Evolutionary conservation across 306 rosid genomes (phyloP), one percentile per base, ranked within the genome.

Genomic region (Acacia melanoxylon): DNA sequence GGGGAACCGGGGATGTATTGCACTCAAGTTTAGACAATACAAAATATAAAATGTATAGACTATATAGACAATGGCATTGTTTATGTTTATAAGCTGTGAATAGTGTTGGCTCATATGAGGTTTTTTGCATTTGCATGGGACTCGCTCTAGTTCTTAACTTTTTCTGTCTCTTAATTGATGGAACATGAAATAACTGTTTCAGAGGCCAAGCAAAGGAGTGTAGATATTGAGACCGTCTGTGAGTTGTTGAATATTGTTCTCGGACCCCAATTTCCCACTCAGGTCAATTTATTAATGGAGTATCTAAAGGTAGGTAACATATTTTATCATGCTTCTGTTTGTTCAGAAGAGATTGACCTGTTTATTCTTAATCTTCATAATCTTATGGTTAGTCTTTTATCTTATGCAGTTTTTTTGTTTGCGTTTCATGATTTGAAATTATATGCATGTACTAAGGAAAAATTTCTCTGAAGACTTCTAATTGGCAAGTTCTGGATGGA

Each of bases 141-240:
- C 29, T 14, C 51, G 15, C 63, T 67, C 41, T 82, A 68, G 37
- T 49, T 78, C 59, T 80, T 71, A 61, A 61, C 58, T 69, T 78
- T 49, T 25, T 75, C 25, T 75, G 69, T 58, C 76, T 51, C 70
- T 67, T 22, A 52, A 73, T 42, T 81, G 72, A 52, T 67, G 46
- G 51, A 66, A 76, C 78, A 52, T 72, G 56, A 72, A 68, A 80
- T 81, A 81, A 70, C 75, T 72, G 40, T 78, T 86, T 68, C 94
- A 92, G 97, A 92, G 78, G 94, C 88, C 48, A 87, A 74, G 86
- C 92, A 90, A 83, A 88, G 89, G 87, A 90, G 87, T 71, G 78
- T 92, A 79, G 97, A 92, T 76, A 75, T 88, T 68, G 97, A 90
- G 68, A 88, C 91, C 72, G 59, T 84, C 15, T 90, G 89, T 66